Base-by-base conservation (phyloP, 345 rosid genomes). In the Anacardium occidentale region DNA sequence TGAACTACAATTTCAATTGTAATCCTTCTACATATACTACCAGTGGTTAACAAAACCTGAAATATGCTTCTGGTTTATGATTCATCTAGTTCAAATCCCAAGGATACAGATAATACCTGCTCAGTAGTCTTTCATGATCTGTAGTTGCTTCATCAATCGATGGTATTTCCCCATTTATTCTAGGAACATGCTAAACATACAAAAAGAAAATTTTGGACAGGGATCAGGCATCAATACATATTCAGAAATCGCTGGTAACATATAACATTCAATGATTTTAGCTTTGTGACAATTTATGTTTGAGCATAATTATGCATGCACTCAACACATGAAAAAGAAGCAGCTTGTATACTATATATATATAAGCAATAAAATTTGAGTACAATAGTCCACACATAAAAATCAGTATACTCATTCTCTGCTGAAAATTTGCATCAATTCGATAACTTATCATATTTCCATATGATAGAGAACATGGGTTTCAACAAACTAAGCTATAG, bases 101-200 rank as follows among this genome's bases (percentile, higher is more conserved):
- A 24, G 42, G n/a, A 42, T 37, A 62, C 11, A 68, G 40, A 24
- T 54, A 69, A 15, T 74, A 92, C 98, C 99, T 88, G 76, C 83
- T 81, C 15, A 81, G 84, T 83, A 95, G 84, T 79, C 99, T 84
- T 77, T 92, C 97, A 78, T 95, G 97, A 85, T 95, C 98, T 64
- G 99, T 85, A 74, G 91, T 83, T 61, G 89, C 99, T 83, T 92
- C 99, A 80, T 92, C 96, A 64, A 80, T 72, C 4, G 99, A 92
- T 59, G 99, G 99, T 82, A 90, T 95, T 74, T 95, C 96, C 47
- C 99, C 97, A 71, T 95, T 95, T 58, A 86, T 89, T 83, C 90
- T 86, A 0, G 99, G 99, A 76, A 95, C 83, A 78, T 95, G 96
- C 99, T 95, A 29, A 29, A 82, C 79, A 75, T 26, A 64, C 17